Conservation (phyloP, 164 flowering plant species). For the Tetracentron sinense region DNA sequence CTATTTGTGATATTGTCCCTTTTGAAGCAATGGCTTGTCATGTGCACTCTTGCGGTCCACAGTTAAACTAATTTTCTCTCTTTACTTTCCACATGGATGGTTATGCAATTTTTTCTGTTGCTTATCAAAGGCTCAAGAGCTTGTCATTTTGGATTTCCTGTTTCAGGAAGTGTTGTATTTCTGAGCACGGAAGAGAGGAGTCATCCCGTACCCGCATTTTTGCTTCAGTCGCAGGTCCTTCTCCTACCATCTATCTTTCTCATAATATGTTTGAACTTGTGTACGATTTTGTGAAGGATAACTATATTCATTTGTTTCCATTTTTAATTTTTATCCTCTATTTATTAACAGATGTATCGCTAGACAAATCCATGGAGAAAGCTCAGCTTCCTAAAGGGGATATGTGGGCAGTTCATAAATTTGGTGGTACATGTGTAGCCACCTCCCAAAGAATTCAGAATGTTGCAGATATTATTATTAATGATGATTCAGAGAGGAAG, state of each 20-base stretch:
- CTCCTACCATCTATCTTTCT: background rate
- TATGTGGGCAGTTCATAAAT: slow-evolving; percentile 90
- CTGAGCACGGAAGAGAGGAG: slow-evolving; percentile 25
- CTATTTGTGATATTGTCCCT: too few species aligned
- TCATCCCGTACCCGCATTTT: slow-evolving; percentile 11
- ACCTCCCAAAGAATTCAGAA: slow-evolving; percentile 71
- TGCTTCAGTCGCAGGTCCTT: slow-evolving; percentile 52
- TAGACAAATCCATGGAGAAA: slow-evolving; percentile 34
- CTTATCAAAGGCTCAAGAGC: background rate
- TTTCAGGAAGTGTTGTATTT: slow-evolving; percentile 36
- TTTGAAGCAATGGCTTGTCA: background rate
- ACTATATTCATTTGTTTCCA: background rate
- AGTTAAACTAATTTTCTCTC: background rate
- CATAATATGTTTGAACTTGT: background rate
- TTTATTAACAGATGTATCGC: slow-evolving; percentile 36
- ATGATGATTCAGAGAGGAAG: slow-evolving; percentile 75
- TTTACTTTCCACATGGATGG: background rate
- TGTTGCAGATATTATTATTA: slow-evolving; percentile 69
- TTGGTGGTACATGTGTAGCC: slow-evolving; percentile 98
- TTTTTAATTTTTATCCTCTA: background rate
- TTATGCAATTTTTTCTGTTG: slow-evolving; percentile 1
- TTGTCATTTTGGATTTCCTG: background rate
- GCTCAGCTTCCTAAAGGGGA: slow-evolving; percentile 64
- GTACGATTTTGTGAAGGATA: background rate
- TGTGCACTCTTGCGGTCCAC: background rate